Base-by-base conservation (phyloP, 495 filamentous ascomycete species). In the Penicillium desertorum region DNA sequence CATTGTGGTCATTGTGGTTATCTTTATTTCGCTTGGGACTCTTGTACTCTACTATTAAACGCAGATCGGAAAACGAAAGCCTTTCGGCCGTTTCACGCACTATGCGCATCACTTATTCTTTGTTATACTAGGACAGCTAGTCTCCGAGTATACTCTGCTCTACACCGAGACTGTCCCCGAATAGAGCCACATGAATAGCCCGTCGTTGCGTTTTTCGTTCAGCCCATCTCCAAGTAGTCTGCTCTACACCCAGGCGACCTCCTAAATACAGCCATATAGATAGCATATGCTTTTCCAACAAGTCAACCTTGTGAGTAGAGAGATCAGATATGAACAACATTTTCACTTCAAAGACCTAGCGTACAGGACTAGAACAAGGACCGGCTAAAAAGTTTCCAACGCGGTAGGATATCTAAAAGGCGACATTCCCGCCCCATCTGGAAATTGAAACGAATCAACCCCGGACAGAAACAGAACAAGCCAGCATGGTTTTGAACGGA, bases 361-460 rank as follows among this genome's bases (percentile, higher is more conserved):
- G 11, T 36, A 30, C 5, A 39, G 32, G 8, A 51, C 9, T 22
- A 46, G 30, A 32, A 23, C 45, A 34, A 36, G 11, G 23, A 46
- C 19, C 2, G 16, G 45, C 27, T 39, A 51, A 41, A 17, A 50
- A 34, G 7, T 22, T 27, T 23, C 34, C 49, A 27, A 41, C 8
- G 3, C 14, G 25, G 16, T 41, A n/a, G 49, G 25, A 52, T 30
- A 52, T 42, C 50, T 29, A 42, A 52, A 10, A 51, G 34, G 27
- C 52, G 16, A 14, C 16, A 45, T 37, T 54, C 34, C 53, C 44
- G 36, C 11, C 47, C 58, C 46, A 48, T 52, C 42, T 34, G 51
- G n/a, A 45, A 25, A 44, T 47, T 51, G 45, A 32, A 63, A 57
- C 54, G 44, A 30, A 52, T 34, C 52, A 54, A 56, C 44, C 56